phyloP scores from a whole-genome alignment of 1,284 basidiomycete species.

The Cutaneotrichosporon sp. region DNA sequence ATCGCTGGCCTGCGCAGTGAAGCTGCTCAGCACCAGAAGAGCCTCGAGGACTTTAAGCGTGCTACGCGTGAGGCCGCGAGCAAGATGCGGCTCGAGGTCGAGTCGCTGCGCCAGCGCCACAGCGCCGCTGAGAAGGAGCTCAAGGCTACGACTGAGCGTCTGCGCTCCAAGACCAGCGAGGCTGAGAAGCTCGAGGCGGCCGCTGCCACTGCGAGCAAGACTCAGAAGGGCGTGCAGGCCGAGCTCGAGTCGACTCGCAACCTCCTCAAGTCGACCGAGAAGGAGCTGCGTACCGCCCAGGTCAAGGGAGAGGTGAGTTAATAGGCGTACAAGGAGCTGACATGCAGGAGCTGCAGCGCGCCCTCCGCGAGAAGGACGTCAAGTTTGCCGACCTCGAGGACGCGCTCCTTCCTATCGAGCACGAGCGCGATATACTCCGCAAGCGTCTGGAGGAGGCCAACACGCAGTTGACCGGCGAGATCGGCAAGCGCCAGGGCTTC shows the following conservation, averaged over 20 bases:
- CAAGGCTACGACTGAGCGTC: slow-evolving; percentile 59
- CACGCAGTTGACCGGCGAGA: slow-evolving; percentile 50
- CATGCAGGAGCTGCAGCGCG: slow-evolving; percentile 63
- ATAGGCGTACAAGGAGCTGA: slow-evolving; percentile 16
- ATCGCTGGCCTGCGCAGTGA: slow-evolving; percentile 72
- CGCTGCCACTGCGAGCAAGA: slow-evolving; percentile 68
- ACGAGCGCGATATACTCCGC: slow-evolving; percentile 72
- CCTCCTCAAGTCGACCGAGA: slow-evolving; percentile 71
- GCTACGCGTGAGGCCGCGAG: slow-evolving; percentile 34
- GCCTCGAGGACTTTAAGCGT: slow-evolving; percentile 41
- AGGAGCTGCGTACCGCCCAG: slow-evolving; percentile 58
- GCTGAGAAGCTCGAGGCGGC: slow-evolving; percentile 60
- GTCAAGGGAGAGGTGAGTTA: slow-evolving; percentile 44
- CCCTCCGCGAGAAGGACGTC: slow-evolving; percentile 60
- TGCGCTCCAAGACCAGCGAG: slow-evolving; percentile 59
- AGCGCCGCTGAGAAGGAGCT: slow-evolving; percentile 58
- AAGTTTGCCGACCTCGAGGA: slow-evolving; percentile 87
- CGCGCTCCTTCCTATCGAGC: slow-evolving; percentile 75
- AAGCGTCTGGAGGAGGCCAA: slow-evolving; percentile 70
- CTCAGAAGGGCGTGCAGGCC: slow-evolving; percentile 60
- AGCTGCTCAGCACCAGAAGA: slow-evolving; percentile 40
- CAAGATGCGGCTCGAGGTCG: slow-evolving; percentile 52
- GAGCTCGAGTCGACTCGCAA: slow-evolving; percentile 72
- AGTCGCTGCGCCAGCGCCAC: slow-evolving; percentile 59
- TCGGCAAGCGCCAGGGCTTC: slow-evolving; percentile 66